Evolutionary conservation across 257 asterid genomes (phyloP).

Genomic region (Salvia miltiorrhiza): DNA sequence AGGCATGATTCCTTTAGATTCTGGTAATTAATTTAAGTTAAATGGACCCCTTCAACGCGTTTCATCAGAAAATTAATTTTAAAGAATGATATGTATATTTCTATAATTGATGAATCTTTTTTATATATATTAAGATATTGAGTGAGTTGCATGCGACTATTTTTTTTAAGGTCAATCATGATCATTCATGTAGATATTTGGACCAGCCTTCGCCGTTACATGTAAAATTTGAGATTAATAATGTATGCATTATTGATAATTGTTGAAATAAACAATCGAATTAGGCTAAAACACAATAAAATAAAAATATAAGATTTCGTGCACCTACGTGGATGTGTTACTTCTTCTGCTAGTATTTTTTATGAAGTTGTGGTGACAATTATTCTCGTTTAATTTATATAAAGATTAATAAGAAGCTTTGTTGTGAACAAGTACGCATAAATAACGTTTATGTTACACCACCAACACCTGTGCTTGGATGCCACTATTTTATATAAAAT

Average conservation of each 20-base stretch:
- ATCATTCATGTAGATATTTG: no score
- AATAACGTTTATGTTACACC: conserved; percentile 18
- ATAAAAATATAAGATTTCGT: neutral
- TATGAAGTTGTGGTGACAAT: conserved; percentile 26
- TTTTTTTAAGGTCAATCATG: no score
- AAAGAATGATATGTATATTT: neutral
- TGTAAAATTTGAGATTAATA: neutral
- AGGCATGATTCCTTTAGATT: conserved; percentile 15
- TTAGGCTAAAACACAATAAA: neutral
- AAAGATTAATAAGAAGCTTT: neutral
- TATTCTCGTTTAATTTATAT: neutral
- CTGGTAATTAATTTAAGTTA: neutral
- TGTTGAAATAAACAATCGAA: neutral
- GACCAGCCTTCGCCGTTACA: neutral
- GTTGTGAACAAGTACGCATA: conserved; percentile 17
- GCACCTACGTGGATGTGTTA: neutral
- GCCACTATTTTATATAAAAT: conserved; percentile 4
- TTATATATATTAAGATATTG: neutral
- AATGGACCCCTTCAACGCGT: neutral
- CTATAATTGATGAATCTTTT: neutral
- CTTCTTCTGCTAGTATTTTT: neutral
- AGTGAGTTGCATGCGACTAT: no score
- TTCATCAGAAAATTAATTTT: neutral
- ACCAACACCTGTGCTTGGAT: conserved; percentile 18
- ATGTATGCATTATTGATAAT: neutral